Base-by-base conservation (phyloP, 768 basidiomycete species). In the Boletus rubroflammeus region DNA sequence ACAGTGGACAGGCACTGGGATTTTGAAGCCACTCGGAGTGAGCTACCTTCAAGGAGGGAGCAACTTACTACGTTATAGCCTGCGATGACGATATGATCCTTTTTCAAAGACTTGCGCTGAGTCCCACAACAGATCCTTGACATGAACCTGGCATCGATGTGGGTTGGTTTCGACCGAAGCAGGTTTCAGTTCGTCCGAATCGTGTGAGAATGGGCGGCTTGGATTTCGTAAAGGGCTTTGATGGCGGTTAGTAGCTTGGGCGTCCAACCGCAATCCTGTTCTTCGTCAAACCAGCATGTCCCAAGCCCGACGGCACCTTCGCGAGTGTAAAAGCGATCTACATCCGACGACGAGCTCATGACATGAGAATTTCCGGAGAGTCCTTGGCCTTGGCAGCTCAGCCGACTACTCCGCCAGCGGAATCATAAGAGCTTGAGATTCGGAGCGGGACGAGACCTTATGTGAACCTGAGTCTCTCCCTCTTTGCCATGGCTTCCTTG, bases 401-500 rank as follows among this genome's bases (percentile, higher is more conserved):
- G 36, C 42, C 42, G 15, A n/a, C n/a, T n/a, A n/a, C n/a, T n/a
- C n/a, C n/a, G 23, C 23, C 19, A 21, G 23, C 23, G 35, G 32
- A 41, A 38, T 25, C 50, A 52, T 44, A 53, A 28, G 15, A 5
- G 3, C 26, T 17, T 11, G 23, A 34, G 19, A 34, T 54, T 28
- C 21, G 10, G 39, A 13, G 17, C 15, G 13, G 41, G 15, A 26
- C 41, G 4, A 19, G 28, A 42, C 15, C 41, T 6, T 11, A 31
- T 52, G 15, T 35, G 28, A 31, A 21, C 17, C 26, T n/a, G 17
- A 43, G 15, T 23, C 23, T 41, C 40, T 21, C 19, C 38, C 15
- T n/a, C 25, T 43, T 3, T 26, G 2, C 35, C 32, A 75, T 70
- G 70, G 28, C 63, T 1, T 58, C 71, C 2, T 67, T 81, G 25